Evolutionary conservation across 2,329 filamentous ascomycete genomes (phyloP).

Genomic region (Aureobasidium sp.): DNA sequence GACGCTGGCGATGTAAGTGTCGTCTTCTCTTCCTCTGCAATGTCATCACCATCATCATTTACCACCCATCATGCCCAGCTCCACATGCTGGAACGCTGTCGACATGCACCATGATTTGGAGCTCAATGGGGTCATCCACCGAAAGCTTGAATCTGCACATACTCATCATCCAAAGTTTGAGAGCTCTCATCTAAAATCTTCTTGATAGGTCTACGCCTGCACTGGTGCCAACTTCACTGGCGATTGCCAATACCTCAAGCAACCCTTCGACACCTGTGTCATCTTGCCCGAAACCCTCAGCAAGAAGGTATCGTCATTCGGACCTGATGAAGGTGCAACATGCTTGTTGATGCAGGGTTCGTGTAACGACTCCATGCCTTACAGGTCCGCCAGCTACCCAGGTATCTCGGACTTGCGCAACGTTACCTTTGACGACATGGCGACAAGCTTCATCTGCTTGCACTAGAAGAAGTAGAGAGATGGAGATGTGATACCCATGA

Average conservation of each 20-base stretch:
- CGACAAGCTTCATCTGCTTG: slow-evolving; percentile 9
- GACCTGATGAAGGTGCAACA: slow-evolving; percentile 1
- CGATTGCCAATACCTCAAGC: background rate
- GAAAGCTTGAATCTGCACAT: background rate
- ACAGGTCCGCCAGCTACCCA: background rate
- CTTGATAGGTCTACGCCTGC: background rate
- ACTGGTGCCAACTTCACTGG: slow-evolving; percentile 12
- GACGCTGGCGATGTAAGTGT: slow-evolving; percentile 1
- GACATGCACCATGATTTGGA: background rate
- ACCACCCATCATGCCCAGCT: background rate
- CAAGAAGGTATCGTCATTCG: slow-evolving; percentile 5
- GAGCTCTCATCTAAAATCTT: background rate
- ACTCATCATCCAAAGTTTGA: background rate
- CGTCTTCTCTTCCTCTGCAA: background rate
- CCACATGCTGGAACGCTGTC: background rate
- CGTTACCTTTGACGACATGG: slow-evolving; percentile 1
- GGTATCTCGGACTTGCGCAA: slow-evolving; percentile 4
- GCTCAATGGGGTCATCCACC: background rate
- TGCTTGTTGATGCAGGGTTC: slow-evolving; percentile 7
- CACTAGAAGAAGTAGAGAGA: background rate
- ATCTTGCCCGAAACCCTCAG: background rate
- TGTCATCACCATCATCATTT: background rate
- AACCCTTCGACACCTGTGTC: slow-evolving; percentile 6
- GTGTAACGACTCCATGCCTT: background rate
- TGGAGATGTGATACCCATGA: background rate